Base-by-base conservation (phyloP, 768 basidiomycete species). In the Scleroderma bovista region DNA sequence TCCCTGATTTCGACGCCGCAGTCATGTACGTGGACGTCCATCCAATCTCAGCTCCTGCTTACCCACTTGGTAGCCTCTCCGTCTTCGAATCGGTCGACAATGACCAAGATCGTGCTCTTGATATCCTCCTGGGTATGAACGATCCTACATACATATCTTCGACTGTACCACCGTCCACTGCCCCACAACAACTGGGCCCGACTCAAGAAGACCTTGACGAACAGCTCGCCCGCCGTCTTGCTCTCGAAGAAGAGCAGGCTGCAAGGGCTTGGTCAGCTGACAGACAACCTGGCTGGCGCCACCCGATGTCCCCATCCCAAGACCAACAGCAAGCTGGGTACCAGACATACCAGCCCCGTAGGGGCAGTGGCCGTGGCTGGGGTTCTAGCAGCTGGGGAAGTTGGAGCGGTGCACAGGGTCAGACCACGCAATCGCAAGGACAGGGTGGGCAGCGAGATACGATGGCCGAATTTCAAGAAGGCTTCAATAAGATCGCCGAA, bases 101-200 rank as follows among this genome's bases (percentile, higher is more conserved):
- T 11, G 71, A 88, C 56, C 81, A 89, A 55, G 88, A 88, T 53
- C 76, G 75, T 24, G 90, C 90, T 5, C 75, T 92, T 48, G 89
- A 93, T 57, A 69, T 75, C 1, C 73, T 93, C 9, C 76, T 93
- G 7, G 85, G 83, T 10, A 92, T 93, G 90, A 90, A 77, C 67
- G 91, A 93, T 68, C 89, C 89, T 1, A 75, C 82, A 7, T 91
- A 86, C 60, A 74, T 74, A 16, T 64, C 81, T 3, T 64, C 81
- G 3, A 61, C 72, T 13, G 56, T 54, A 29, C 23, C 53, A 54
- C 11, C 29, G 29, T 1, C 34, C 52, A 16, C 47, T 39, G 13
- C 3, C 15, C 48, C 47, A 11, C 39, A 22, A 44, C 40, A 48
- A 24, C 52, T 77, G 70, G 66, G 51, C 6, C 42, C 51, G 31